Percentiles rank a stretch among this genome's conserved stretches.
These are phyloP conservation scores for Boletellus sp. DNA, from an alignment of 1,284 basidiomycete species.

Conservation along the genomic window DNA sequence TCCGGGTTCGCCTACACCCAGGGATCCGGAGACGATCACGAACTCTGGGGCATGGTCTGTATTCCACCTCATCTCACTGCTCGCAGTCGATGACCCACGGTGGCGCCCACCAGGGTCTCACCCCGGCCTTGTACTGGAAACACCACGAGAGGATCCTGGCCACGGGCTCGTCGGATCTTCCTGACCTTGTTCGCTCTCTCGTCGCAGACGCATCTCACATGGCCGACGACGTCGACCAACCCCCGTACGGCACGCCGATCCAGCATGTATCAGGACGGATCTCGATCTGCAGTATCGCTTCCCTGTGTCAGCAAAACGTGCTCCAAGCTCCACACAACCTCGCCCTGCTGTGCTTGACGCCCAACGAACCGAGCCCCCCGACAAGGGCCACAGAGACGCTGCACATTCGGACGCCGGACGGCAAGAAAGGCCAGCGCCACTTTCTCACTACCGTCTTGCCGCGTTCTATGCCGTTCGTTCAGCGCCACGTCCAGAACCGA, in stretches of 20 bases:
- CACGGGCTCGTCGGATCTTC: conserved; percentile 44
- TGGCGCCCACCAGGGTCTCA: conserved; percentile 58
- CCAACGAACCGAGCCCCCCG: neutral
- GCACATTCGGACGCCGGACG: conserved; percentile 35
- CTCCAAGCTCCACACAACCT: conserved; percentile 2
- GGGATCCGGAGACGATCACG: conserved; percentile 88
- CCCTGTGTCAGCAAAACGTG: conserved; percentile 21
- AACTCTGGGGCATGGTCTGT: conserved; percentile 76
- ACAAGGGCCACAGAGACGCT: conserved; percentile 14
- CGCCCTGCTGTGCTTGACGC: conserved; percentile 20
- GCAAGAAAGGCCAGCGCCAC: conserved; percentile 52
- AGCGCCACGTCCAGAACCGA: conserved; percentile 36
- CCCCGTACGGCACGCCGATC: conserved; percentile 27
- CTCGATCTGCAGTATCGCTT: conserved; percentile 33
- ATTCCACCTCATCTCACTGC: neutral
- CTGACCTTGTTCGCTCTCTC: conserved; percentile 45
- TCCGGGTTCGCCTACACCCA: conserved; percentile 78
- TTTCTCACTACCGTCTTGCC: conserved; percentile 53
- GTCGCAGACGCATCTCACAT: conserved; percentile 26
- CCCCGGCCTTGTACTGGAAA: conserved; percentile 71
- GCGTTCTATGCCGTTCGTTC: conserved; percentile 46
- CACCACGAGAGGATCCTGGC: conserved; percentile 50
- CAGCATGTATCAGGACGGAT: conserved; percentile 39
- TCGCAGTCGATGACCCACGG: neutral
- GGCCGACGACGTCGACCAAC: neutral